Evolutionary conservation across 805 yeast genomes (phyloP), one percentile per base, ranked within the genome.

Genomic region (Wickerhamiella brachini): DNA sequence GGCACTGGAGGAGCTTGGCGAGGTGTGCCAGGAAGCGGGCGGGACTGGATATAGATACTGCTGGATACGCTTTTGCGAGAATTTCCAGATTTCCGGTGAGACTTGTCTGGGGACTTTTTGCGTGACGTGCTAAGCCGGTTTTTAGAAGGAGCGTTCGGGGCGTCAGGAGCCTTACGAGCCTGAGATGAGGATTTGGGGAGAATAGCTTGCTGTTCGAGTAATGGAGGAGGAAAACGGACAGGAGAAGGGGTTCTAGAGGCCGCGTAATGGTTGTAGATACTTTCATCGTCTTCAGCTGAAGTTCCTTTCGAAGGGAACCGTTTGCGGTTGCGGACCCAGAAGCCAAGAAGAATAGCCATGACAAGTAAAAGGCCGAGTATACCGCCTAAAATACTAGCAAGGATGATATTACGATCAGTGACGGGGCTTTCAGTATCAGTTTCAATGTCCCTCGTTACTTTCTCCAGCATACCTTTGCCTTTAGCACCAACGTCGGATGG

Each of bases 361-460:
- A 37, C 13, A 2, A 43, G 41, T 2, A 49, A 39, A 4, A 55
- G 37, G 1, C 56, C 57, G 8, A 51, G 44, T 1, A 55, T 44
- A 9, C 56, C 55, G 0, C 57, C 57, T 7, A 55, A 24, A 1
- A 51, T 45, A 13, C 51, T 44, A 1, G 53, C 54, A 3, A 53
- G 37, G 23, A 53, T 50, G 2, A 53, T 22, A 1, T 17, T 24
- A 10, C 49, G 4, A 13, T 47, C 43, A 2, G 23, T 22, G 26
- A 21, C 26, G 43, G 17, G 34, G 26, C 6, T 15, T 2, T 46
- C 20, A 9, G 43, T 15, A 20, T 21, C 34, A 21, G 21, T 31
- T 18, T 39, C 48, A 9, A 39, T 22, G 15, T 46, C 48, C 44
- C 18, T 22, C 17, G 18, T 23, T 29, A 39, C 42, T 29, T 9